Evolutionary conservation across 148 eudicot genomes (phyloP).

Genomic region (Rhododendron ovatum): DNA sequence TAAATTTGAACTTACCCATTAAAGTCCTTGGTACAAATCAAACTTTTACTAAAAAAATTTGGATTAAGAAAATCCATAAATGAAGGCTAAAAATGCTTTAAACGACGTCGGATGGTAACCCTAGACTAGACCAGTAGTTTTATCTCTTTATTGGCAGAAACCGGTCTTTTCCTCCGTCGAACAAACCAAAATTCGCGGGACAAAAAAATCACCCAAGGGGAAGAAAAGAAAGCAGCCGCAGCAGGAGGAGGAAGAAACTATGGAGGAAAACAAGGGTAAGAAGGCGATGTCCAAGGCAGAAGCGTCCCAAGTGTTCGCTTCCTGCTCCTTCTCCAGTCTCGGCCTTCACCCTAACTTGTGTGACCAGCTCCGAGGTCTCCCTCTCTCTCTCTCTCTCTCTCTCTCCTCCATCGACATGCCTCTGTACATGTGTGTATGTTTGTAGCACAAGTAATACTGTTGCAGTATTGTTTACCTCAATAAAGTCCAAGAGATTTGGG

Average conservation of each 20-base stretch:
- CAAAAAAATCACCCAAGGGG: background rate
- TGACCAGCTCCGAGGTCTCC: slow-evolving; percentile 68
- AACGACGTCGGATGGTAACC: no score
- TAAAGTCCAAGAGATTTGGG: background rate
- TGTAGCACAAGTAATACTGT: background rate
- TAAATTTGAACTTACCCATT: no score
- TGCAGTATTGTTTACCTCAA: background rate
- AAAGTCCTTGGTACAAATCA: no score
- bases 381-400: background rate
- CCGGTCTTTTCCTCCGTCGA: background rate
- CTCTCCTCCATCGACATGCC: background rate
- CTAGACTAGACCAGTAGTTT: no score
- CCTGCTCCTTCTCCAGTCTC: slow-evolving; percentile 77
- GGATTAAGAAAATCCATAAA: no score
- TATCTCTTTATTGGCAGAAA: background rate
- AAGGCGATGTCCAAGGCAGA: background rate
- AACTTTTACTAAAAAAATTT: no score
- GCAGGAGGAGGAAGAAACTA: slow-evolving; percentile 6
- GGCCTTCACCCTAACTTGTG: slow-evolving; percentile 73
- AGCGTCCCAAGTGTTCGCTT: slow-evolving; percentile 53
- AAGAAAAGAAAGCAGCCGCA: background rate
- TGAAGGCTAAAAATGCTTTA: no score
- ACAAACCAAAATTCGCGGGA: background rate
- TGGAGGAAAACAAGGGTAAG: slow-evolving; percentile 10
- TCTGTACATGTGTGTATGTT: no score